phyloP scores from a whole-genome alignment of 75 land plant species.

The Pinus tabuliformis region DNA sequence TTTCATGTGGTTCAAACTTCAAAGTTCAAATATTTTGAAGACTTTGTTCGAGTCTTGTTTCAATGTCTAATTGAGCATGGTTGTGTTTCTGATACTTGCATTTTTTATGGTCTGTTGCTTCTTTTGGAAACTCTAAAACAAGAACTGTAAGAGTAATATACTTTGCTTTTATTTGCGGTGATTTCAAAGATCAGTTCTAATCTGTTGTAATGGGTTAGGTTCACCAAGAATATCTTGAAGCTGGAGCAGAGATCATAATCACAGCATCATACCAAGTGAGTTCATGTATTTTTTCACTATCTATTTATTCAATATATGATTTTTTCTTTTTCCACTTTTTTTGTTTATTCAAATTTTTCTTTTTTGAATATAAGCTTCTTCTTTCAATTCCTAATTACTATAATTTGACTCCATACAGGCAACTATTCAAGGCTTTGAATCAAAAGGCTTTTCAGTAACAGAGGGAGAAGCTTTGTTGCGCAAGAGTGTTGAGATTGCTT shows the following conservation, averaged over 20 bases:
- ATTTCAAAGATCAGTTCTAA: background rate
- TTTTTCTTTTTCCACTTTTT: background rate
- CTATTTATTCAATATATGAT: background rate
- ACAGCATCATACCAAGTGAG: conserved; percentile 84
- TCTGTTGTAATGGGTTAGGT: conserved; percentile 43
- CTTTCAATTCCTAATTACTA: background rate
- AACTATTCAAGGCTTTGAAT: conserved; percentile 85
- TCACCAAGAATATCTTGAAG: conserved; percentile 90
- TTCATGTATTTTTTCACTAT: background rate
- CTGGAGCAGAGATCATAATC: conserved; percentile 82
- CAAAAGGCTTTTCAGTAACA: conserved; percentile 61
- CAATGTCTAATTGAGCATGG: too few relatives aligned
- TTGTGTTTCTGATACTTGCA: too few relatives aligned
- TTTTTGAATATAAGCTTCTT: background rate
- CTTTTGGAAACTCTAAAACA: background rate
- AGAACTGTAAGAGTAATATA: background rate
- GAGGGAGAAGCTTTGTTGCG: conserved; percentile 71
- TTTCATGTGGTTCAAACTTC: too few relatives aligned
- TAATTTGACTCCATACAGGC: conserved; percentile 44
- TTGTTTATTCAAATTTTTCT: background rate
- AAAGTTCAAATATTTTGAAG: too few relatives aligned
- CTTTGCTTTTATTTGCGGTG: background rate
- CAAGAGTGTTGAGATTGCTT: conserved; percentile 78
- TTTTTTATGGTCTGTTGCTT: too few relatives aligned
- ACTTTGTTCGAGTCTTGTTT: too few relatives aligned